Evolutionary conservation across 2,329 filamentous ascomycete genomes (phyloP).

Genomic region (Curvularia sp.): DNA sequence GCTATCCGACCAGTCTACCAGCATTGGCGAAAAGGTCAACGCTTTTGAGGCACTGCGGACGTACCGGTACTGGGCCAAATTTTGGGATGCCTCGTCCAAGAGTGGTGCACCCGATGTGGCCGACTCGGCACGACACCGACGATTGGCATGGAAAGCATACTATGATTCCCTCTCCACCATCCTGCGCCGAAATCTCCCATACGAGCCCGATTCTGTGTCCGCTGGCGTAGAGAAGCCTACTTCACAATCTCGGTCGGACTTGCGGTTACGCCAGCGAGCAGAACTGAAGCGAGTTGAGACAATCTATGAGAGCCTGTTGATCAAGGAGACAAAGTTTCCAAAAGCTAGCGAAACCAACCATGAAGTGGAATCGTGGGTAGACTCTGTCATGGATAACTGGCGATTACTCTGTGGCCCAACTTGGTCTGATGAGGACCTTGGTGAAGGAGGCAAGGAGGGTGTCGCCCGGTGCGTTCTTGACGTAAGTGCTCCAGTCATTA

Average conservation of each 20-base stretch:
- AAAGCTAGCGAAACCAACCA: slow-evolving; percentile 78
- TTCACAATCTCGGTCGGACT: slow-evolving; percentile 31
- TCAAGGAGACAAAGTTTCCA: slow-evolving; percentile 83
- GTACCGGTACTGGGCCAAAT: slow-evolving; percentile 70
- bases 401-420: slow-evolving; percentile 76
- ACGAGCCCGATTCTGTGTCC: slow-evolving; percentile 55
- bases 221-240: slow-evolving; percentile 33
- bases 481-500: slow-evolving; percentile 43
- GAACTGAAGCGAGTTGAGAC: slow-evolving; percentile 82
- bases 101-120: slow-evolving; percentile 24
- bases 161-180: slow-evolving; percentile 81
- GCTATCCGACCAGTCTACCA: slow-evolving; percentile 66
- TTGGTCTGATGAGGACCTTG: slow-evolving; percentile 83
- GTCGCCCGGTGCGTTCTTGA: slow-evolving; percentile 79
- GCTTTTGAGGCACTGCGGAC: slow-evolving; percentile 52
- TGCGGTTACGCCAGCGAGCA: slow-evolving; percentile 62
- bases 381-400: slow-evolving; percentile 86
- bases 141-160: slow-evolving; percentile 83
- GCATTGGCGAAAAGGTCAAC: slow-evolving; percentile 37
- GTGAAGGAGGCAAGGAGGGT: slow-evolving; percentile 77
- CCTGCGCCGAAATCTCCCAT: slow-evolving; percentile 70
- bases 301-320: slow-evolving; percentile 78
- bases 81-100: slow-evolving; percentile 61
- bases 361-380: slow-evolving; percentile 83
- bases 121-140: slow-evolving; percentile 51